Evolutionary conservation across 768 basidiomycete genomes (phyloP).

Genomic region (Phylloporus scabripes): DNA sequence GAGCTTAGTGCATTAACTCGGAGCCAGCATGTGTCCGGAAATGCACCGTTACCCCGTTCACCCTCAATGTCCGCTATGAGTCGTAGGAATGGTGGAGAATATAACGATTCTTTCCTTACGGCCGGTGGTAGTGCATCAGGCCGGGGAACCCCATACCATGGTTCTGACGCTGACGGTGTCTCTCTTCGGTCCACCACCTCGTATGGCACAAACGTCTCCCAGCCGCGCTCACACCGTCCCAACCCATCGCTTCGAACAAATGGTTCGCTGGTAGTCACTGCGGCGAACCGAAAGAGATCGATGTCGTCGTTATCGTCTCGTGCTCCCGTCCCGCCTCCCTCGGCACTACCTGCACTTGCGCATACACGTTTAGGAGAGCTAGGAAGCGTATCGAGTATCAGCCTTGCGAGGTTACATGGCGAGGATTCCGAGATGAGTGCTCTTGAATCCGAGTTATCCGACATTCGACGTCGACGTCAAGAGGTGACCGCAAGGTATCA

Average conservation of each 20-base stretch:
- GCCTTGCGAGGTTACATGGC: conserved; percentile 43
- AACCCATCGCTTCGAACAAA: conserved; percentile 33
- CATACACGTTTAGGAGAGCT: conserved; percentile 29
- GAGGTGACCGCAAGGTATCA: conserved; percentile 73
- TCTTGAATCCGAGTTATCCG: conserved; percentile 57
- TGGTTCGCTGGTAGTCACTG: conserved; percentile 24
- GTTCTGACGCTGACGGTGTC: conserved; percentile 42
- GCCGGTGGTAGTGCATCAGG: conserved; percentile 25
- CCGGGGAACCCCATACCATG: conserved; percentile 27
- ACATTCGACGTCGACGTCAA: conserved; percentile 61
- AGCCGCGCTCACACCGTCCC: conserved; percentile 43
- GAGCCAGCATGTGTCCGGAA: conserved; percentile 21
- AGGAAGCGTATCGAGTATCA: conserved; percentile 42
- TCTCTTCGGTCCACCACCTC: conserved; percentile 55
- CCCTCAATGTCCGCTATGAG: conserved; percentile 25
- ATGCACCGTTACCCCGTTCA: conserved; percentile 24
- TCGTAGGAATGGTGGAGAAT: conserved; percentile 25
- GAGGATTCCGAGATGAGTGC: conserved; percentile 35
- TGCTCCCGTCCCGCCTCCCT: conserved; percentile 33
- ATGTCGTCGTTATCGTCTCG: conserved; percentile 56
- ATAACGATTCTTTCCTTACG: conserved; percentile 21
- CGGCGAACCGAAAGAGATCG: conserved; percentile 51
- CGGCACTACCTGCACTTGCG: conserved; percentile 26
- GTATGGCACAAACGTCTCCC: conserved; percentile 42
- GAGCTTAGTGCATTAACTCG: conserved; percentile 62